These are phyloP conservation scores for Cladosporium sp. DNA, from an alignment of 2,329 filamentous ascomycete species.

Conservation along the genomic window DNA sequence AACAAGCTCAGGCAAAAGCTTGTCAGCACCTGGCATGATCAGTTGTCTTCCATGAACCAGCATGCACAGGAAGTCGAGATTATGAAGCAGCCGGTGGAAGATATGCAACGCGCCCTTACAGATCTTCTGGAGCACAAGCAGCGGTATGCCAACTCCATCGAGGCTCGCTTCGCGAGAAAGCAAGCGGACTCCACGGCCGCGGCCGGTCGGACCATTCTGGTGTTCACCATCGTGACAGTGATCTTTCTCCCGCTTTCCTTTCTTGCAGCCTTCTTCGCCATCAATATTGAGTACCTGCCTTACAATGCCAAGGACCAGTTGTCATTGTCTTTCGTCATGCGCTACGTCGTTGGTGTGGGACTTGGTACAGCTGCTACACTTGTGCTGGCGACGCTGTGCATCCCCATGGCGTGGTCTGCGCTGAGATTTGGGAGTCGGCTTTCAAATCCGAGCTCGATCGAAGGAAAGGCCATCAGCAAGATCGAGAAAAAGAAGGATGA, in stretches of 20 bases:
- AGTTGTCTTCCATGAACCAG: conserved; percentile 11
- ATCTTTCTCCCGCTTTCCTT: conserved; percentile 51
- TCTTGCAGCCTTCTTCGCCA: conserved; percentile 51
- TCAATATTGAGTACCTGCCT: conserved; percentile 47
- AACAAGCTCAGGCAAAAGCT: too few species aligned
- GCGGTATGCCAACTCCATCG: conserved; percentile 62
- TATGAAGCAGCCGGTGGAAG: conserved; percentile 57
- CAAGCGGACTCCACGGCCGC: not conserved
- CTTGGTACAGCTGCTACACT: not conserved
- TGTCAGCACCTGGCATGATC: not conserved
- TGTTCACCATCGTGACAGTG: conserved; percentile 52
- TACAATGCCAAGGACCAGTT: not conserved
- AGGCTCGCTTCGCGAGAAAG: conserved; percentile 56
- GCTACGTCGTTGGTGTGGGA: not conserved
- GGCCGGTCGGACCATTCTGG: conserved; percentile 52
- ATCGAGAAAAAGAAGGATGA: too few species aligned
- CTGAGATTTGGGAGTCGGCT: too few species aligned
- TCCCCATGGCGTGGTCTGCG: too few species aligned
- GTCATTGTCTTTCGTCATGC: not conserved
- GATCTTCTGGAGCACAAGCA: conserved; percentile 63
- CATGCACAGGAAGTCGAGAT: conserved; percentile 48
- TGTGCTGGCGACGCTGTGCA: not conserved
- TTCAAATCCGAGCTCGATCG: too few species aligned
- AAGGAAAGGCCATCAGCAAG: too few species aligned
- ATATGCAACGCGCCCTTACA: conserved; percentile 54